Conservation (phyloP, 768 basidiomycete species). For the Glaciozyma martinii region DNA sequence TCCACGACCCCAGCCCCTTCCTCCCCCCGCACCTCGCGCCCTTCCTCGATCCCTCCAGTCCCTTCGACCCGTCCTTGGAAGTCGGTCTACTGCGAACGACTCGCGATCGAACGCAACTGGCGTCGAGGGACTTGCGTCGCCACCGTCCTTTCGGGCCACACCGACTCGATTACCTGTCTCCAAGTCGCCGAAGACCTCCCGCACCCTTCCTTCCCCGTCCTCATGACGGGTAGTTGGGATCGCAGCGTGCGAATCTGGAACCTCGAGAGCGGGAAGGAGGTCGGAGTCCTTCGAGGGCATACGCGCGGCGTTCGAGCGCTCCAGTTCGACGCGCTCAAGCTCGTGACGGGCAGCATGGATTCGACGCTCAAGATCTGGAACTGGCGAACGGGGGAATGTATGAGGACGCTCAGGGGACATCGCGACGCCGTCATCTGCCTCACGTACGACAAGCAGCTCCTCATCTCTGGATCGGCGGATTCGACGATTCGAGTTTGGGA, state of each 20-base stretch:
- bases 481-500: slow-evolving; percentile 85
- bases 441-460: slow-evolving; percentile 79
- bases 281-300: slow-evolving; percentile 79
- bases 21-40: slow-evolving; percentile 14
- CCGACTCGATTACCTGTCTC: slow-evolving; percentile 93
- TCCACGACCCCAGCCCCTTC: slow-evolving; percentile 33
- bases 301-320: slow-evolving; percentile 81
- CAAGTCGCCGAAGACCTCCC: slow-evolving; percentile 80
- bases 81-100: slow-evolving; percentile 93
- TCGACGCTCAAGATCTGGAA: slow-evolving; percentile 87
- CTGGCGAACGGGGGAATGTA: slow-evolving; percentile 80
- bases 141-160: slow-evolving; percentile 80
- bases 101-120: slow-evolving; percentile 95
- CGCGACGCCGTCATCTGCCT: slow-evolving; percentile 84
- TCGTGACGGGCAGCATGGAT: slow-evolving; percentile 96
- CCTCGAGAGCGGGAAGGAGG: slow-evolving; percentile 75
- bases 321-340: slow-evolving; percentile 89
- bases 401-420: slow-evolving; percentile 80
- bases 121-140: slow-evolving; percentile 79
- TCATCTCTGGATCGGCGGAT: slow-evolving; percentile 89
- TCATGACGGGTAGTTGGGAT: slow-evolving; percentile 97
- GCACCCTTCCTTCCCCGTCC: slow-evolving; percentile 78
- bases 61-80: slow-evolving; percentile 85
- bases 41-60: background rate
- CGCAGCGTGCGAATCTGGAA: slow-evolving; percentile 93